These are phyloP conservation scores for Immersiella caudata DNA, from an alignment of 495 filamentous ascomycete species.

Conservation along the genomic window DNA sequence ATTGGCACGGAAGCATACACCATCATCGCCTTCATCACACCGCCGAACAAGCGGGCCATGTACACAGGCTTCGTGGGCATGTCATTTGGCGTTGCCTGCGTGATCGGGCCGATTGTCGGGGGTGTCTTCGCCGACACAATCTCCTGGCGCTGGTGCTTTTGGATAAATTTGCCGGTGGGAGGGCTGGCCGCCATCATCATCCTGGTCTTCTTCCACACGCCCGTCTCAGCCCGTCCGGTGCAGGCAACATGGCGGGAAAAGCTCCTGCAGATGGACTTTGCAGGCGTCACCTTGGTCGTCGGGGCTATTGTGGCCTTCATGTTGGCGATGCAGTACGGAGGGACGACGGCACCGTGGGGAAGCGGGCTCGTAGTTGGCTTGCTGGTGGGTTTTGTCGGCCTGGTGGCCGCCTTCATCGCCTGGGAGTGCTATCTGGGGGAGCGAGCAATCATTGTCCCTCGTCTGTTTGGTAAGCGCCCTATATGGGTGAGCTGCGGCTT, in stretches of 20 bases:
- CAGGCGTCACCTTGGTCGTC: constrained; percentile 44
- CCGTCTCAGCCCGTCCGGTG: constrained; percentile 35
- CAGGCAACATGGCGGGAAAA: constrained; percentile 44
- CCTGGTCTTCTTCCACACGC: constrained; percentile 51
- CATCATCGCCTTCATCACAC: constrained; percentile 53
- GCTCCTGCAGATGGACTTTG: constrained; percentile 33
- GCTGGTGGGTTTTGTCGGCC: constrained; percentile 44
- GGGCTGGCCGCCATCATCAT: constrained; percentile 53
- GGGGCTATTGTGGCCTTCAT: constrained; percentile 45
- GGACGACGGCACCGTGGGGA: constrained; percentile 47
- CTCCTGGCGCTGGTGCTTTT: constrained; percentile 32
- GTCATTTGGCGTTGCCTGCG: constrained; percentile 35
- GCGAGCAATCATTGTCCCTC: constrained; percentile 38
- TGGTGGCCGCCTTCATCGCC: constrained; percentile 33
- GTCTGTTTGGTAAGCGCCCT: constrained; percentile 43
- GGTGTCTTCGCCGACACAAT: constrained; percentile 58
- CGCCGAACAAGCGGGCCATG: constrained; percentile 42
- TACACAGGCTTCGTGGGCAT: constrained; percentile 43
- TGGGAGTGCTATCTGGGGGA: constrained; percentile 39
- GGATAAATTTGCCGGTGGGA: constrained; percentile 66
- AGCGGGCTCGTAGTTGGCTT: constrained; percentile 46
- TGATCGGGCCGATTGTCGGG: constrained; percentile 56
- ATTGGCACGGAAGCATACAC: constrained; percentile 53
- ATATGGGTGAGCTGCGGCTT: constrained; percentile 37
- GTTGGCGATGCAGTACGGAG: constrained; percentile 53